Evolutionary conservation across 192 early-diverging fungal genomes (phyloP).

Genomic region (Coemansia sp.): DNA sequence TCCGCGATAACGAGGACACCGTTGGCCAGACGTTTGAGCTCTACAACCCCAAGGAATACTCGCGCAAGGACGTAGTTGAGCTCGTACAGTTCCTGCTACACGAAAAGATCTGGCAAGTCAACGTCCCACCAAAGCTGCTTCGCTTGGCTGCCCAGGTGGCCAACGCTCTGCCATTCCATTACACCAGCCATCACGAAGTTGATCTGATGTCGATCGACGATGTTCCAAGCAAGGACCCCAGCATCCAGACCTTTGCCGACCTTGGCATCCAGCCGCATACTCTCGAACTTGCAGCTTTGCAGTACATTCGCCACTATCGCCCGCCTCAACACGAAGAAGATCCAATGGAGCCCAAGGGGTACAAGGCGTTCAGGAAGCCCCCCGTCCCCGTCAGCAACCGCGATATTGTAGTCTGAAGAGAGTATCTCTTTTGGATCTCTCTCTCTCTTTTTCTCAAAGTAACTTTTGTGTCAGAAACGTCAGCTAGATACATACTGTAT

Average conservation of each 20-base stretch:
- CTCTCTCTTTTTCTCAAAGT: not conserved
- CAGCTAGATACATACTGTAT: not conserved
- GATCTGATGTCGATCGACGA: constrained; percentile 81
- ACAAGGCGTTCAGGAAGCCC: constrained; percentile 55
- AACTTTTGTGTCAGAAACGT: not conserved
- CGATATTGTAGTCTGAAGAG: constrained; percentile 48
- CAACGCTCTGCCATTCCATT: constrained; percentile 74
- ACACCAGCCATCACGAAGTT: constrained; percentile 84
- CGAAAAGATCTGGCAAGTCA: constrained; percentile 64
- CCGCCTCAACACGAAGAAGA: constrained; percentile 61
- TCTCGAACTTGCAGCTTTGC: constrained; percentile 81
- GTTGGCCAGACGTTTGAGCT: constrained; percentile 91
- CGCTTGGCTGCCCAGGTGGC: constrained; percentile 66
- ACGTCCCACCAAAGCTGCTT: constrained; percentile 73
- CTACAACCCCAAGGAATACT: constrained; percentile 78
- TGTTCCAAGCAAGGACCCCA: constrained; percentile 59
- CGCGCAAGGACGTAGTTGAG: constrained; percentile 70
- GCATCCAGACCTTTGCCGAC: constrained; percentile 82
- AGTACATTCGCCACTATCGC: constrained; percentile 84
- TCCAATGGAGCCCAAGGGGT: constrained; percentile 50
- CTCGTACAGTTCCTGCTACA: constrained; percentile 68
- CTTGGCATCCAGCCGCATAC: constrained; percentile 80
- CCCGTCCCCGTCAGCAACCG: constrained; percentile 44
- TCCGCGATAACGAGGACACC: constrained; percentile 71
- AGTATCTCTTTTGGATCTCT: not conserved